Evolutionary conservation across 805 yeast genomes (phyloP), one percentile per base, ranked within the genome.

Genomic region (Spathaspora arborariae): DNA sequence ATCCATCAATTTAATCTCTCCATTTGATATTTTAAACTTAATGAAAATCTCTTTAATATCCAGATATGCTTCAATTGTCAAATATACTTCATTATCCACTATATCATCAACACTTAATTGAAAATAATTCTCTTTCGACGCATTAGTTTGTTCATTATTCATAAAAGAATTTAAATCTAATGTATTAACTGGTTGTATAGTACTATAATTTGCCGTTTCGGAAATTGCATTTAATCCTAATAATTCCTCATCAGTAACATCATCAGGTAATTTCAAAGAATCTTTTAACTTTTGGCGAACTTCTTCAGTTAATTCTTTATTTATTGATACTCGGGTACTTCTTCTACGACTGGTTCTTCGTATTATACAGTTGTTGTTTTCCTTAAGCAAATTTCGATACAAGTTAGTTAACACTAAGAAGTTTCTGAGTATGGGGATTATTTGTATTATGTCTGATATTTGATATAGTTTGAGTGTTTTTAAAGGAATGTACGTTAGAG

Each of bases 211-310:
- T 2, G 59, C 54, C n/a, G 54, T 58, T 16, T 63, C 65, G 2
- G 64, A 50, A 2, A 64, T 53, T 2, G 68, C 62, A 53, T 56
- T 65, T 39, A 72, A 55, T 7, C 68, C 67, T 18, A 66, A 46
- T 10, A 71, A 56, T 50, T 72, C 74, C 44, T 68, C 74, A 45
- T 68, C 71, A 1, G 72, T 63, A 19, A 67, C 70, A 44, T 68
- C 67, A 33, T 59, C 57, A 2, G 73, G 52, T 20, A 72, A 51
- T 44, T 65, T 65, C 33, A 71, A 58, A 2, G 74, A 58, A 27
- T 65, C 65, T 39, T 63, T 63, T 35, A 72, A 54, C 42, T 57
- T 68, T 41, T 60, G 58, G 41, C 59, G 66, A 3, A 57, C 51
- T 22, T 62, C 65, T 20, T 50, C 54, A 5, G 54, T 51, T 20